Conservation (phyloP, 345 rosid species). For the Hypericum androsaemum region DNA sequence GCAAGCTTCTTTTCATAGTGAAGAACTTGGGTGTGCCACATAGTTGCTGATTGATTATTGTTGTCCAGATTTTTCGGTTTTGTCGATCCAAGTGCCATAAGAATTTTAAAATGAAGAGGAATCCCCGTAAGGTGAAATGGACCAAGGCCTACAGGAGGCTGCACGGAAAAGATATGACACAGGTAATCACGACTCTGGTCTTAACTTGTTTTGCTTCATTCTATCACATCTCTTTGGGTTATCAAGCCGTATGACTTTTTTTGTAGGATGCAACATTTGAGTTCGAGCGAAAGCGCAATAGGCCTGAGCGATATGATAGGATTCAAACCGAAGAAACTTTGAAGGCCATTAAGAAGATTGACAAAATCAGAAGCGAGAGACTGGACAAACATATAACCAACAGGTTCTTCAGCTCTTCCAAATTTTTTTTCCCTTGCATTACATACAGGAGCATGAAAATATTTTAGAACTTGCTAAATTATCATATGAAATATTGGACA, state of each 20-base stretch:
- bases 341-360: conserved; percentile 88
- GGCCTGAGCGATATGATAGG: conserved; percentile 94
- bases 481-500: too few species aligned
- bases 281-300: conserved; percentile 90
- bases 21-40: not conserved
- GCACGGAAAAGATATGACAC: conserved; percentile 92
- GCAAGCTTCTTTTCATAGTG: too few species aligned
- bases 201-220: not conserved
- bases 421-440: too few species aligned
- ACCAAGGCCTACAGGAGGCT: conserved; percentile 79
- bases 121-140: conserved; percentile 94
- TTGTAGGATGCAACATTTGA: conserved; percentile 78
- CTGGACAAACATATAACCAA: conserved; percentile 33
- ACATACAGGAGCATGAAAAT: too few species aligned
- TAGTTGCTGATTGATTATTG: not conserved
- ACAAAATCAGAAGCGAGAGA: conserved; percentile 54
- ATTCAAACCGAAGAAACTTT: conserved; percentile 57
- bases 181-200: conserved; percentile 30
- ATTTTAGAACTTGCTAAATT: too few species aligned
- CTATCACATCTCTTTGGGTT: too few species aligned
- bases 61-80: conserved; percentile 67
- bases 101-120: conserved; percentile 97
- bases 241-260: not conserved
- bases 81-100: conserved; percentile 89
- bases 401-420: conserved; percentile 28